Conservation (phyloP, 345 rosid genomes). For the Eucalyptus caleyi region DNA sequence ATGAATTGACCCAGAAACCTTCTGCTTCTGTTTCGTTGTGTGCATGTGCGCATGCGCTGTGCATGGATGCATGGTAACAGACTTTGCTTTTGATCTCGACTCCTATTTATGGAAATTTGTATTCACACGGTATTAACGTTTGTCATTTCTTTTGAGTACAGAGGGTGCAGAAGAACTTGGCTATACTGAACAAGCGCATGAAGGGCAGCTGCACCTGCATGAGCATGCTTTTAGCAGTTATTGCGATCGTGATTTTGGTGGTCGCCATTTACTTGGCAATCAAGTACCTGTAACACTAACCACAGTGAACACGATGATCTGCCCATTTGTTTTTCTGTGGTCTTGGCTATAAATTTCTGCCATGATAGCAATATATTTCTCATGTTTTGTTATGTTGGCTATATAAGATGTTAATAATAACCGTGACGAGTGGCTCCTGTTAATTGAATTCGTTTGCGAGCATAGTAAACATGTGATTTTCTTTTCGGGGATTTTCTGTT, state of each 20-base stretch:
- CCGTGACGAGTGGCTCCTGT: neutral
- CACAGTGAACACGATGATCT: neutral
- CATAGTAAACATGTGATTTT: neutral
- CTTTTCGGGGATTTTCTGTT: neutral
- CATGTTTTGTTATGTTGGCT: neutral
- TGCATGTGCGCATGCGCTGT: neutral
- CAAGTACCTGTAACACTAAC: slow-evolving; percentile 14
- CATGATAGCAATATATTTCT: neutral
- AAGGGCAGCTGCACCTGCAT: slow-evolving; percentile 25
- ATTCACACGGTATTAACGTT: neutral
- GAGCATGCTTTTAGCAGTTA: slow-evolving; percentile 17
- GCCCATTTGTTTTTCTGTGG: neutral
- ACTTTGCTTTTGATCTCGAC: neutral
- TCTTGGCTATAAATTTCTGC: neutral
- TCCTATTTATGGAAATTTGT: neutral
- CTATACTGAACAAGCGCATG: slow-evolving; percentile 22
- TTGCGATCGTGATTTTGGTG: slow-evolving; percentile 20
- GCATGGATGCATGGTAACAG: neutral
- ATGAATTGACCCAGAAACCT: neutral
- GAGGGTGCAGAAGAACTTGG: slow-evolving; percentile 32
- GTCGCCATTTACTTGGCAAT: slow-evolving; percentile 11
- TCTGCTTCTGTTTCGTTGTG: neutral
- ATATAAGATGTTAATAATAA: neutral
- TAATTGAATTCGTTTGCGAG: neutral
- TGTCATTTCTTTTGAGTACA: neutral